Percentiles rank a stretch among this genome's conserved stretches.
Conservation (phyloP, 352 stramenopile species). For the Aphanomyces stellatus region DNA sequence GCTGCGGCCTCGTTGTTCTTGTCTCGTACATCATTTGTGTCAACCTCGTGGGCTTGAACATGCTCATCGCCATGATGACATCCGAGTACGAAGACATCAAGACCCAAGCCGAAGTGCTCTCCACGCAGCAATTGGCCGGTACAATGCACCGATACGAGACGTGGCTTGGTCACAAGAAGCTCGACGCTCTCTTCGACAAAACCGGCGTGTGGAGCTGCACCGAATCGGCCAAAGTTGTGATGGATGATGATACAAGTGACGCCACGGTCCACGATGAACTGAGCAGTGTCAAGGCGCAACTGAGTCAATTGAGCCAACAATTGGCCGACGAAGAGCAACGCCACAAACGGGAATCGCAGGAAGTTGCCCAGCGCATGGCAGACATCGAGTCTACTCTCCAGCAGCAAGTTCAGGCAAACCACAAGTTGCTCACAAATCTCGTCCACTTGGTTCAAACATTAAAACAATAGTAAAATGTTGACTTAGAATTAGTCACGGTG, state of each 20-base stretch:
- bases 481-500: conserved; percentile 42
- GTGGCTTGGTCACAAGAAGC: conserved; percentile 32
- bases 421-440: background rate
- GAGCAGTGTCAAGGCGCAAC: background rate
- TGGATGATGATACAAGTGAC: too few species aligned
- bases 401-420: background rate
- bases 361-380: background rate
- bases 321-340: background rate
- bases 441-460: background rate
- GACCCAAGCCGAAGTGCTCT: conserved; percentile 41
- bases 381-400: background rate
- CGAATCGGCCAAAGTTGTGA: background rate
- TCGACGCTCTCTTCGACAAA: conserved; percentile 33
- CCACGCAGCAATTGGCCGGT: conserved; percentile 34
- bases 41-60: conserved; percentile 46
- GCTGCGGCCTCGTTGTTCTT: conserved; percentile 34
- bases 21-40: conserved; percentile 46
- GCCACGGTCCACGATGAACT: background rate
- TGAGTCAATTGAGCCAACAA: background rate
- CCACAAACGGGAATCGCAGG: background rate
- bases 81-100: conserved; percentile 51
- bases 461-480: background rate
- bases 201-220: conserved; percentile 26
- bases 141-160: conserved; percentile 48
- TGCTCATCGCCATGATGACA: conserved; percentile 47